Evolutionary conservation across 2,329 filamentous ascomycete species (phyloP), one percentile per base, ranked within the genome.

Genomic region (Ilyonectria robusta): DNA sequence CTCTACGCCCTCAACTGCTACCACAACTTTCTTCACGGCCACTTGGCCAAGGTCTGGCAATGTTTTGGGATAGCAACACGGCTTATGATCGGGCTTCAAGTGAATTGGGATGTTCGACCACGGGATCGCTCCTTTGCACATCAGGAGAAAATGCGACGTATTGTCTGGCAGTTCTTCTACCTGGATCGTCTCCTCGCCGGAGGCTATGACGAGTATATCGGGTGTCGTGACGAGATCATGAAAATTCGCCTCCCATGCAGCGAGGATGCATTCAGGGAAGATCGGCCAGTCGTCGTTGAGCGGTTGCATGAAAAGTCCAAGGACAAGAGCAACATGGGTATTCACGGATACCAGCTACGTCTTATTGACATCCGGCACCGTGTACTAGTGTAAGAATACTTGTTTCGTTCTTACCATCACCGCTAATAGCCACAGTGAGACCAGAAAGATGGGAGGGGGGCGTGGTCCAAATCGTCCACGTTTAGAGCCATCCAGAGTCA

Each of bases 161-260:
- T 81, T 23, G 80, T 78, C 2, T 83, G 81, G 81, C 78, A 80
- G 40, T 71, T 82, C 46, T 83, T 81, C 63, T 72, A 79, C 50
- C 69, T 82, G 50, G 81, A 83, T 56, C 78, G 81, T 8, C 67
- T 81, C 26, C 75, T 83, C 11, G 80, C 81, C 1, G 80, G 78
- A 2, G 81, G 81, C 1, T 83, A 81, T 51, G 81, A 82, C 29
- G 81, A 82, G 55, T 82, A 83, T 62, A 77, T 83, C 21, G 75
- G 76, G 13, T 79, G 79, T 35, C 76, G 78, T 11, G 76, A 79
- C 6, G 78, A 82, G 15, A 78, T 78, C 35, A 81, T 83, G 79
- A 79, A 78, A 64, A 79, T 83, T 8, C 72, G 78, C 2, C 66
- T 83, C 21, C 81, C 81, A 7, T 81, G 80, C 58, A 72, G 71